Percentiles rank a stretch among this genome's conserved stretches.
Conservation (phyloP, 2,329 filamentous ascomycete species). For the Curvularia sp. region DNA sequence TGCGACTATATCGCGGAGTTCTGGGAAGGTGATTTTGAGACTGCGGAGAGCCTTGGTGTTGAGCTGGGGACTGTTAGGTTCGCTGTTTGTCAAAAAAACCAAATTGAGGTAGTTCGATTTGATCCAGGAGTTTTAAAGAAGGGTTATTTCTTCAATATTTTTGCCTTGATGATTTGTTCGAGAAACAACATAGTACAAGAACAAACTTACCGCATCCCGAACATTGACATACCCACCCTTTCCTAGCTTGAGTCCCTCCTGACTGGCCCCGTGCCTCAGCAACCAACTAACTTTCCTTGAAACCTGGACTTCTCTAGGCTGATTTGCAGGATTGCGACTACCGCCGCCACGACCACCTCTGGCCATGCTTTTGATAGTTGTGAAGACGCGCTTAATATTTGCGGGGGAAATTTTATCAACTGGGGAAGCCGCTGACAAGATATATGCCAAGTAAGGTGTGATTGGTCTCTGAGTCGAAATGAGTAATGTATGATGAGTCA, state of each 20-base stretch:
- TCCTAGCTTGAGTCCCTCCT: slow-evolving; percentile 65
- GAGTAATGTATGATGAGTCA: slow-evolving; percentile 21
- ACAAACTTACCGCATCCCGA: slow-evolving; percentile 60
- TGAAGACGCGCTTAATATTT: slow-evolving; percentile 32
- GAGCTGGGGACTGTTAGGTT: slow-evolving; percentile 52
- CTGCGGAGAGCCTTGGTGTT: slow-evolving; percentile 67
- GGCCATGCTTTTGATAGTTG: slow-evolving; percentile 28
- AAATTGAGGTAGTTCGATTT: no score
- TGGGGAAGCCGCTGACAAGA: not conserved
- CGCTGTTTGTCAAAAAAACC: not conserved
- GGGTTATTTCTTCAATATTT: no score
- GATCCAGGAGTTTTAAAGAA: no score
- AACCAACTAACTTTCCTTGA: slow-evolving; percentile 62
- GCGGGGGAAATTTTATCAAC: not conserved
- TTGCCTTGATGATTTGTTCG: no score
- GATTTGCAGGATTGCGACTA: slow-evolving; percentile 46
- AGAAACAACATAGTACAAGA: no score
- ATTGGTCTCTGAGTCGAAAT: not conserved
- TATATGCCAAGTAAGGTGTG: not conserved
- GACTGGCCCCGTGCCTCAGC: slow-evolving; percentile 67
- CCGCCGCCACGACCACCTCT: slow-evolving; percentile 46
- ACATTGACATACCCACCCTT: slow-evolving; percentile 67
- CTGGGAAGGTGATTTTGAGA: slow-evolving; percentile 75
- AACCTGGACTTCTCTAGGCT: slow-evolving; percentile 54
- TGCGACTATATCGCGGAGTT: slow-evolving; percentile 72